Base-by-base conservation (phyloP, 805 yeast genomes). In the Torulaspora quercuum region DNA sequence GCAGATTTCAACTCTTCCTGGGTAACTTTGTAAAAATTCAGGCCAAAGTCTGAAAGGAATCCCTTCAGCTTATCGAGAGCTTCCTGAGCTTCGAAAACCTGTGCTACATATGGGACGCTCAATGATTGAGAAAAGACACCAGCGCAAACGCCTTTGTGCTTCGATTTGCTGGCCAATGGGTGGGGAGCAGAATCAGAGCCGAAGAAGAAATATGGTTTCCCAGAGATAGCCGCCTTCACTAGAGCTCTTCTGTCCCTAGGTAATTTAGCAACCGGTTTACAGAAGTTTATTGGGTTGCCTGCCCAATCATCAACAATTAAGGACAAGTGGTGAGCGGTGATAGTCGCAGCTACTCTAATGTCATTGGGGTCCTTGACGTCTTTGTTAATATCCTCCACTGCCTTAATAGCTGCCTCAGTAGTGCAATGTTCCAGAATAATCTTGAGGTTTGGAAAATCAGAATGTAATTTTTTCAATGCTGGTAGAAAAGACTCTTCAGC, bases 171-270 rank as follows among this genome's bases (percentile, higher is more conserved):
- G 45, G 75, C 75, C 16, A 85, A 55, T 6, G 96, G 95, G 60
- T 92, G 98, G 16, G 98, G 99, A 19, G 99, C 99, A 14, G 96
- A 86, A 61, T 92, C 99, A 1, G 96, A 85, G 5, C 99, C 99
- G 57, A 89, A 92, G 68, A 92, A 86, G 62, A 89, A 92, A 69
- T 80, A 89, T 26, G 95, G 86, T 49, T 82, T 79, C 4, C 97
- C 97, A 1, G 92, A 79, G 6, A 84, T 80, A 2, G 97, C 98
- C 25, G 98, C 97, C 23, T 69, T 70, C 5, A 92, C 73, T 27
- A 92, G 67, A 1, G 96, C 90, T 37, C 76, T 70, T 51, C 82
- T 78, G 57, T 92, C 98, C 17, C 67, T 70, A 19, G 97, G 96
- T 23, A 88, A 67, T 61, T 92, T 92, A 24, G 98, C 98, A 32